Evolutionary conservation across 371 early-diverging fungal species (phyloP), one percentile per base, ranked within the genome.

Genomic region (Syncephalastrum monosporum): DNA sequence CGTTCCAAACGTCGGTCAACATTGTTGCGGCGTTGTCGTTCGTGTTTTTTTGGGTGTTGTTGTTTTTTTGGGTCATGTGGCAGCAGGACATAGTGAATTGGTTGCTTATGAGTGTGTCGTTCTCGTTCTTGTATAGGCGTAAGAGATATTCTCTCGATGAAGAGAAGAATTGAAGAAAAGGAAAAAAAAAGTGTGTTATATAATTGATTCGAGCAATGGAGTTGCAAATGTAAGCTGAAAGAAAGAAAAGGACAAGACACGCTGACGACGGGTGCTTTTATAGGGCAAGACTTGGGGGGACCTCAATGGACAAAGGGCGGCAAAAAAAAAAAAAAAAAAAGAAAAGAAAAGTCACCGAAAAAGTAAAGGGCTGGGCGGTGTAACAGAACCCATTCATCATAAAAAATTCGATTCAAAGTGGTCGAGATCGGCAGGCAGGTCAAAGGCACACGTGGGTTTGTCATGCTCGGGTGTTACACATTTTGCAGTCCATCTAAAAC

Each of bases 281-380:
- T 33, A 33, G 38, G 38, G 38, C 38, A 33, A 12, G 38, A 33
- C 38, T 33, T 33, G 38, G 38, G 38, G 38, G 38, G 38, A 33
- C 38, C 10, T 33, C 38, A 19, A 53, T 41, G 54, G 33, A 44
- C 19, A 14, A 48, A 41, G 53, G 57, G 57, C 52, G 58, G 51
- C 47, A 54, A 57, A 52, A 53, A 46, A 69, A 63, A 55, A 61
- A 49, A 54, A 53, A 52, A 53, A 46, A 69, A 63, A 55, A 61
- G 46, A 54, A 53, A 47, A 21, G 21, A 21, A 21, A 53, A 53
- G 27, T 49, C 48, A 44, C 29, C 43, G 47, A 59, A 38, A 45
- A 53, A 21, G 33, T 14, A 23, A 49, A 41, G 38, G 59, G 50
- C 56, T 54, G 49, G 55, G 53, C 47, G 44, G 68, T 61, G 68